A percentile compares a stretch with the other conserved stretches of the same genome.
Evolutionary conservation across 73 alveolate genomes (phyloP).

Genomic region (Tetrahymena thermophila): DNA sequence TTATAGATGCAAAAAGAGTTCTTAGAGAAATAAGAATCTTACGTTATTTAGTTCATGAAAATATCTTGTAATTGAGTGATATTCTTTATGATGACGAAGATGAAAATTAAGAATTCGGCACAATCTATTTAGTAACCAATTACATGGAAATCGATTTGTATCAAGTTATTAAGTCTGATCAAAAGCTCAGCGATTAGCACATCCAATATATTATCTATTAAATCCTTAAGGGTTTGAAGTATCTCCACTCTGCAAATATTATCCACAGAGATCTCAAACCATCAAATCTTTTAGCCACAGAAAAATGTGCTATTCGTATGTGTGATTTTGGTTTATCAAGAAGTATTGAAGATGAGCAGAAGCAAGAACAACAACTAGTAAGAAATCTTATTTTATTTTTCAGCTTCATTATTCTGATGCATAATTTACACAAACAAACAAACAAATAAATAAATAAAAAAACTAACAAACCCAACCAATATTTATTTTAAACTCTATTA

Average conservation of each 20-base stretch:
- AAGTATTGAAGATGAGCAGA: constrained; percentile 31
- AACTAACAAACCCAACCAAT: no score
- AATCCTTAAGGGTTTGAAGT: constrained; percentile 30
- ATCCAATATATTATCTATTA: constrained; percentile 35
- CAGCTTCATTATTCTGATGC: neutral
- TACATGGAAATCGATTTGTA: constrained; percentile 89
- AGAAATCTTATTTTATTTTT: neutral
- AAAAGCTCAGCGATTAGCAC: constrained; percentile 36
- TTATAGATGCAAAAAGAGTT: constrained; percentile 78
- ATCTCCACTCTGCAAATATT: constrained; percentile 37
- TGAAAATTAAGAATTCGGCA: constrained; percentile 56
- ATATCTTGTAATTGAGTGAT: constrained; percentile 53
- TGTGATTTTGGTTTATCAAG: constrained; percentile 45
- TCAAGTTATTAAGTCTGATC: constrained; percentile 51
- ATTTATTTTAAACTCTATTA: neutral
- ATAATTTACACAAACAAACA: neutral
- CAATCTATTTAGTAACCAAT: constrained; percentile 77
- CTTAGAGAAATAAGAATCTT: constrained; percentile 74
- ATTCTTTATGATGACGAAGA: constrained; percentile 42
- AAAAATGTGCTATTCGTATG: constrained; percentile 38
- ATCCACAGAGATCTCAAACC: constrained; percentile 45
- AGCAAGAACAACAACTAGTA: constrained; percentile 10
- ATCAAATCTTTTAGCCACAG: constrained; percentile 39
- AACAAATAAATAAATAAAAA: no score
- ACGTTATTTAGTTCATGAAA: constrained; percentile 75